Percentiles rank a stretch among this genome's conserved stretches.
These are phyloP conservation scores for Bipolaris victoriae DNA, from an alignment of 2,329 filamentous ascomycete genomes.

Conservation along the genomic window DNA sequence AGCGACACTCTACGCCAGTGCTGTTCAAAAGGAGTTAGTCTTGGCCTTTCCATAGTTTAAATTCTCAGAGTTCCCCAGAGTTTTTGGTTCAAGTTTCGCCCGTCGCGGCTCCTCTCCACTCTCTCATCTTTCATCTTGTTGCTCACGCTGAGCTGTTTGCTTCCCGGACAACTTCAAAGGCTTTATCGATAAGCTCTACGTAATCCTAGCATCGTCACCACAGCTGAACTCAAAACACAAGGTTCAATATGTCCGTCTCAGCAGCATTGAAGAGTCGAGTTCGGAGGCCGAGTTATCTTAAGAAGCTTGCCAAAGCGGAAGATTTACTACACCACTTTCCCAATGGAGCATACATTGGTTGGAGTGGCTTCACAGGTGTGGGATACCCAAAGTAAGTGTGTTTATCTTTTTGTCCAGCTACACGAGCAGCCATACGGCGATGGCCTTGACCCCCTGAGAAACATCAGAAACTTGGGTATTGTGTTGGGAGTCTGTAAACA, in stretches of 20 bases:
- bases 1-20: constrained; percentile 12
- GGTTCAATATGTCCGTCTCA: constrained; percentile 61
- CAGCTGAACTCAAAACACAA: neutral
- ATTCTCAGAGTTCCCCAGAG: constrained; percentile 12
- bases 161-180: neutral
- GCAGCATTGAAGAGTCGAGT: constrained; percentile 78
- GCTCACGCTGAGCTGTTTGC: constrained; percentile 7
- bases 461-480: neutral
- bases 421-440: neutral
- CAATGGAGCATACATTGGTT: constrained; percentile 84
- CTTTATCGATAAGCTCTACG: constrained; percentile 20
- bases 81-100: constrained; percentile 1
- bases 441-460: neutral
- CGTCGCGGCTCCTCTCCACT: constrained; percentile 21
- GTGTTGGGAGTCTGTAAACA: constrained; percentile 11
- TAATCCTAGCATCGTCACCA: neutral
- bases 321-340: constrained; percentile 83
- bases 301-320: constrained; percentile 79
- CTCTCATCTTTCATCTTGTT: neutral
- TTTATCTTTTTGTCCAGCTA: neutral
- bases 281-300: constrained; percentile 75
- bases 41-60: constrained; percentile 15
- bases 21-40: constrained; percentile 17
- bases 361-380: constrained; percentile 90
- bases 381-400: constrained; percentile 79